phyloP scores from a whole-genome alignment of 2,329 filamentous ascomycete species.

The Fusarium tanahbumbuense region DNA sequence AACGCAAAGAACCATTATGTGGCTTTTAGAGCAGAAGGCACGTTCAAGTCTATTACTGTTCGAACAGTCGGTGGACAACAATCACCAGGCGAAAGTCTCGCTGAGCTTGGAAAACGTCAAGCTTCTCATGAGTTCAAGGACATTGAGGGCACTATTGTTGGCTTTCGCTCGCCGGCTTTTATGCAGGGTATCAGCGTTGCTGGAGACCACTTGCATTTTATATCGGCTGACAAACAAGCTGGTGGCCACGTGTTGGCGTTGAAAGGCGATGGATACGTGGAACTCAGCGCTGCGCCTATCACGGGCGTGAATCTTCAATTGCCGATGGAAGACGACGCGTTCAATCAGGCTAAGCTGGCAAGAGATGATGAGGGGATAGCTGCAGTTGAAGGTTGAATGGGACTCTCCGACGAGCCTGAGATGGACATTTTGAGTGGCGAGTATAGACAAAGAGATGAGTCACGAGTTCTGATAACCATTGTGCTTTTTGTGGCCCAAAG shows the following conservation, averaged over 20 bases:
- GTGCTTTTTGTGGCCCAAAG: not conserved
- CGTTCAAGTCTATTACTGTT: constrained; percentile 22
- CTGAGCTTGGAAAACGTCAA: constrained; percentile 31
- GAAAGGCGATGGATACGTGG: constrained; percentile 14
- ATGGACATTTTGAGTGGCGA: not conserved
- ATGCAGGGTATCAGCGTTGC: constrained; percentile 37
- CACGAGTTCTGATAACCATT: not conserved
- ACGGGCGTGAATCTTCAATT: constrained; percentile 16
- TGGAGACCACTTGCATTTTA: constrained; percentile 32
- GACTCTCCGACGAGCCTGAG: fast-evolving
- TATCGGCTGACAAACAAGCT: not conserved
- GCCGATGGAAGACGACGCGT: constrained; percentile 1
- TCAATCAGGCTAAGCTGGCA: constrained; percentile 16
- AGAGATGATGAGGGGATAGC: constrained; percentile 22
- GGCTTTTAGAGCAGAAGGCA: constrained; percentile 6
- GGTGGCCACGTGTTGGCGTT: constrained; percentile 30
- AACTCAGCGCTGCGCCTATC: constrained; percentile 7
- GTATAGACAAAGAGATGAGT: no score
- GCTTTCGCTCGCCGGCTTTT: constrained; percentile 25
- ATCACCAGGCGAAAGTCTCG: constrained; percentile 21
- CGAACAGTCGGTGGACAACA: constrained; percentile 26
- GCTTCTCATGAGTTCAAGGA: constrained; percentile 13
- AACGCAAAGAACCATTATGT: constrained; percentile 22
- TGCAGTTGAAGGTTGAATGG: constrained; percentile 18
- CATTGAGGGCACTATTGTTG: constrained; percentile 9